These are phyloP conservation scores for Penicillium sclerotiorum DNA, from an alignment of 2,329 filamentous ascomycete species.

Conservation along the genomic window DNA sequence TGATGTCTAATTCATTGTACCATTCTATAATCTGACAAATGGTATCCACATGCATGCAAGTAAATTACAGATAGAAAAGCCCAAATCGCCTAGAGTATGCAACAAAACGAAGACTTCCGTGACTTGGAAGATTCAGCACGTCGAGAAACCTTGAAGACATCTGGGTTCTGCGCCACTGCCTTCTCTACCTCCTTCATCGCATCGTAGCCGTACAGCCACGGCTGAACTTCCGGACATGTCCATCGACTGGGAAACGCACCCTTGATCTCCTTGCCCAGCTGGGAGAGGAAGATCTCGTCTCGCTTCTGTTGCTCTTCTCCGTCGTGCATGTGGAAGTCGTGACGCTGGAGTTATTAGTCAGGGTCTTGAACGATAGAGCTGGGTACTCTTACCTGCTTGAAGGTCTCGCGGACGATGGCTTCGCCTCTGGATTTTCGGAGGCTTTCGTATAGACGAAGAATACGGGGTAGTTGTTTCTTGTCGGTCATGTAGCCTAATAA, in stretches of 20 bases:
- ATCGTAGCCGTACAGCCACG: slow-evolving; percentile 68
- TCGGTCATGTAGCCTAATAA: slow-evolving; percentile 56
- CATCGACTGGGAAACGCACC: slow-evolving; percentile 65
- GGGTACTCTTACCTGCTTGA: slow-evolving; percentile 48
- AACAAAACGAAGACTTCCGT: slow-evolving; percentile 7
- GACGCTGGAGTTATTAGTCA: slow-evolving; percentile 39
- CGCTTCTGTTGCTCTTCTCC: slow-evolving; percentile 61
- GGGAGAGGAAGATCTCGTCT: slow-evolving; percentile 60
- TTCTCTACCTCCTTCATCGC: slow-evolving; percentile 58
- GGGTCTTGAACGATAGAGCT: no score
- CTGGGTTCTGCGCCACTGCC: slow-evolving; percentile 29
- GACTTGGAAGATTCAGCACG: background rate
- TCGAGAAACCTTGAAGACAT: no score
- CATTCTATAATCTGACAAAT: no score
- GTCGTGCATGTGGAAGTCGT: slow-evolving; percentile 57
- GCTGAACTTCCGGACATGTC: slow-evolving; percentile 64
- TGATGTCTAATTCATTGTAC: background rate
- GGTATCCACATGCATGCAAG: no score
- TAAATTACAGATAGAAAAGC: background rate
- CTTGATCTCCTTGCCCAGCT: slow-evolving; percentile 56
- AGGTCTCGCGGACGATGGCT: slow-evolving; percentile 64
- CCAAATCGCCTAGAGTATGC: slow-evolving; percentile 5
- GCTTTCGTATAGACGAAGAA: slow-evolving; percentile 49
- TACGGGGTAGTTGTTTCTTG: slow-evolving; percentile 46
- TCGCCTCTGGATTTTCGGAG: slow-evolving; percentile 54